Conservation (phyloP, 495 filamentous ascomycete species). For the Gamarada debralockiae region DNA sequence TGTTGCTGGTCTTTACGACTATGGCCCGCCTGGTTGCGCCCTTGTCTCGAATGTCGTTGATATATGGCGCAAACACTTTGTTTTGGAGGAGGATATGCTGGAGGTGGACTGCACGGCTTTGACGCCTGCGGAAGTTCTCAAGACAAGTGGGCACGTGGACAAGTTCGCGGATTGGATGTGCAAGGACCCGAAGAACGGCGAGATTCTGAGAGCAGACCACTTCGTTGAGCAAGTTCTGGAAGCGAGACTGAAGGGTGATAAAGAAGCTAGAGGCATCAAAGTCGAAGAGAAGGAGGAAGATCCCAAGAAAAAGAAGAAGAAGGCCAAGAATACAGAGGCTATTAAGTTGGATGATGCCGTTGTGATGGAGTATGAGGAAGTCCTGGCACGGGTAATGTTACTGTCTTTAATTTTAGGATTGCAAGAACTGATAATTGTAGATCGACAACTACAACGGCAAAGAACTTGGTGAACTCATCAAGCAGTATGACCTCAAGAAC, state of each 20-base stretch:
- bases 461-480: slow-evolving; percentile 66
- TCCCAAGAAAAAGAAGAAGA: slow-evolving; percentile 58
- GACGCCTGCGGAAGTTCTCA: slow-evolving; percentile 85
- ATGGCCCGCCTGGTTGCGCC: slow-evolving; percentile 71
- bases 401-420: not conserved
- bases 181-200: slow-evolving; percentile 96
- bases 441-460: slow-evolving; percentile 75
- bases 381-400: slow-evolving; percentile 53
- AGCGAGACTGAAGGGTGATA: slow-evolving; percentile 64
- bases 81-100: slow-evolving; percentile 87
- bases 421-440: slow-evolving; percentile 22
- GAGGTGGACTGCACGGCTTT: slow-evolving; percentile 84
- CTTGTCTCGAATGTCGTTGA: slow-evolving; percentile 85
- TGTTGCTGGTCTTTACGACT: slow-evolving; percentile 81
- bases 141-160: slow-evolving; percentile 95
- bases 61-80: slow-evolving; percentile 87
- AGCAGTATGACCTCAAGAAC: slow-evolving; percentile 67
- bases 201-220: slow-evolving; percentile 94
- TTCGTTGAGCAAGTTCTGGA: slow-evolving; percentile 92
- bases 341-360: slow-evolving; percentile 64
- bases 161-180: slow-evolving; percentile 99
- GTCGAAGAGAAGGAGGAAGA: slow-evolving; percentile 58
- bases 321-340: slow-evolving; percentile 45
- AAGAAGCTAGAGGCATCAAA: slow-evolving; percentile 53
- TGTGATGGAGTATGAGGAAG: slow-evolving; percentile 67